phyloP scores from a whole-genome alignment of 306 rosid genomes.

The Castanea mollissima region DNA sequence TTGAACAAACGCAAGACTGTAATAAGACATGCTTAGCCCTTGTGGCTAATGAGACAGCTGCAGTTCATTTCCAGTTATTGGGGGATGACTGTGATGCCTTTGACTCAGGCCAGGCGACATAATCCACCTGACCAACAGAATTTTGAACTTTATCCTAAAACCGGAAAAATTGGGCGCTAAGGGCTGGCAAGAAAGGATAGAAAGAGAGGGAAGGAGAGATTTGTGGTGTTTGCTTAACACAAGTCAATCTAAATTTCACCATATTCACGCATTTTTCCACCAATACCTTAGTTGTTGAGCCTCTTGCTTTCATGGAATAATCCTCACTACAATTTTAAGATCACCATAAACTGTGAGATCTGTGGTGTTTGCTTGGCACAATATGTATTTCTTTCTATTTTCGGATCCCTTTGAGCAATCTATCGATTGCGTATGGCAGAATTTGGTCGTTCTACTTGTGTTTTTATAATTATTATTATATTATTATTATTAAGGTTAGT shows the following conservation, averaged over 20 bases:
- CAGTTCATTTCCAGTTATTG: conserved; percentile 82
- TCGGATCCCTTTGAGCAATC: not conserved
- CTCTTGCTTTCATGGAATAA: not conserved
- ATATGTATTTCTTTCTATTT: not conserved
- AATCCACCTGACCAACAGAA: conserved; percentile 36
- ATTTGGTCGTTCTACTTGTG: too few species aligned
- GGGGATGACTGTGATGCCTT: conserved; percentile 61
- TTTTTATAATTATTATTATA: too few species aligned
- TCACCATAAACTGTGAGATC: too few species aligned
- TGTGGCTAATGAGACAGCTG: conserved; percentile 66
- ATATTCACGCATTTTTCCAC: conserved; percentile 56
- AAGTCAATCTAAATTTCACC: conserved; percentile 44
- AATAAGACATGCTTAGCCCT: conserved; percentile 52
- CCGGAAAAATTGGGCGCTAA: conserved; percentile 45
- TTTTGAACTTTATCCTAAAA: conserved; percentile 53
- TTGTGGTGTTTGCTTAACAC: not conserved
- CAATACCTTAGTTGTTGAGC: conserved; percentile 4
- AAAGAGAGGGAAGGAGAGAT: conserved; percentile 66
- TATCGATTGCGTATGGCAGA: too few species aligned
- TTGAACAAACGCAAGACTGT: conserved; percentile 55
- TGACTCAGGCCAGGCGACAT: conserved; percentile 52
- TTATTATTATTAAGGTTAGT: too few species aligned
- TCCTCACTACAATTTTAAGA: not conserved
- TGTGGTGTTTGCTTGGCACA: too few species aligned
- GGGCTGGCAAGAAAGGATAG: conserved; percentile 82